phyloP scores from a whole-genome alignment of 2,329 filamentous ascomycete genomes.

The Cladosporium sp. region DNA sequence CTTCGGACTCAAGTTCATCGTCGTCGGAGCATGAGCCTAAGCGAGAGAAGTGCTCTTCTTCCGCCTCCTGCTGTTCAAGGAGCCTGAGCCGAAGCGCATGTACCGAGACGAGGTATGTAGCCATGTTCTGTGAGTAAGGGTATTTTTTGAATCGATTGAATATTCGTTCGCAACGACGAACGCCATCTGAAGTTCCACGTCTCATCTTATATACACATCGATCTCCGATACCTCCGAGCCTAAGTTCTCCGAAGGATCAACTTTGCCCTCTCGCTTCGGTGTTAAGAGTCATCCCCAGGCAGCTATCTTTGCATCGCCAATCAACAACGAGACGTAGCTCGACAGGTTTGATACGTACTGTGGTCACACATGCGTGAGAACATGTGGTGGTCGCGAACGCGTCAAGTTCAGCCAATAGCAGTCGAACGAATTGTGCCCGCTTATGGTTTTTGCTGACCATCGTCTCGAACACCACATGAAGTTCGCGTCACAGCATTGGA shows the following conservation, averaged over 20 bases:
- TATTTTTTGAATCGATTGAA: too few relatives aligned
- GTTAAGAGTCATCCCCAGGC: constrained; percentile 1
- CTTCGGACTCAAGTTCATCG: not conserved
- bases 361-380: not conserved
- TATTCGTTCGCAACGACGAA: not conserved
- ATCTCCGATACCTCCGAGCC: not conserved
- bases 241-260: not conserved
- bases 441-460: not conserved
- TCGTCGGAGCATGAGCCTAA: not conserved
- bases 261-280: not conserved
- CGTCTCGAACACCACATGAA: too few relatives aligned
- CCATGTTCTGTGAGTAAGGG: not conserved
- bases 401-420: not conserved
- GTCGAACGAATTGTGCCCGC: not conserved
- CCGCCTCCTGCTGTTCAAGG: not conserved
- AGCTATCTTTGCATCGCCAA: not conserved
- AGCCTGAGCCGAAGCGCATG: not conserved
- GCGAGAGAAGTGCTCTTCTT: not conserved
- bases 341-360: not conserved
- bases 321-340: not conserved
- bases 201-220: not conserved
- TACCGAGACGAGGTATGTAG: constrained; percentile 2
- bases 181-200: too few relatives aligned
- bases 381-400: not conserved
- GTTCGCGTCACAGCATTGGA: not conserved